Evolutionary conservation across 371 early-diverging fungal species (phyloP).

Genomic region (Apophysomyces variabilis): DNA sequence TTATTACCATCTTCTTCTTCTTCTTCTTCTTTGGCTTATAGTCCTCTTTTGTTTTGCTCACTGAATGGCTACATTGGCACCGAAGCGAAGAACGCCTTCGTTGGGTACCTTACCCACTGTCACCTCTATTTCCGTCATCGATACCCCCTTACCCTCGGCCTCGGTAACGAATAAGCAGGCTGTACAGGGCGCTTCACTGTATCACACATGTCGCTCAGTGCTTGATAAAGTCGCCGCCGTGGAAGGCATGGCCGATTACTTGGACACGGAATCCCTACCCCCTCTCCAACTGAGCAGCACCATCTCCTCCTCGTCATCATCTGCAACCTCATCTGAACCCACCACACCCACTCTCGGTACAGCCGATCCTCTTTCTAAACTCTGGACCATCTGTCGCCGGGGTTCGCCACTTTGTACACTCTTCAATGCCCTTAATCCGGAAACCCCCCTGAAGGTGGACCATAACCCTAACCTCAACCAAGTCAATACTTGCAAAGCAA

Average conservation of each 20-base stretch:
- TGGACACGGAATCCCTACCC: conserved; percentile 36
- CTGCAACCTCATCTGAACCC: conserved; percentile 32
- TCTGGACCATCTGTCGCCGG: conserved; percentile 88
- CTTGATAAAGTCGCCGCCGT: conserved; percentile 63
- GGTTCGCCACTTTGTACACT: conserved; percentile 85
- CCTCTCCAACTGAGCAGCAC: conserved; percentile 13
- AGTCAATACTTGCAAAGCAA: conserved; percentile 80
- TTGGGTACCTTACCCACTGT: conserved; percentile 29
- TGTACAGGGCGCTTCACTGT: conserved; percentile 54
- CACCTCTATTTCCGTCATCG: conserved; percentile 26
- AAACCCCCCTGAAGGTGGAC: conserved; percentile 56
- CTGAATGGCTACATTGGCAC: conserved; percentile 29
- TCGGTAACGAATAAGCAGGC: conserved; percentile 44
- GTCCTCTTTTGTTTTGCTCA: neutral
- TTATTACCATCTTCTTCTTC: too few relatives aligned
- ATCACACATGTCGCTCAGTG: conserved; percentile 66
- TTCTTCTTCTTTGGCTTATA: too few relatives aligned
- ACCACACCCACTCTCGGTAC: conserved; percentile 32
- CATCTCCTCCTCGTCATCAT: conserved; percentile 22
- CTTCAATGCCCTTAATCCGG: conserved; percentile 75
- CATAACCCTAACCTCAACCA: conserved; percentile 59
- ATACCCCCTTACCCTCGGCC: conserved; percentile 33
- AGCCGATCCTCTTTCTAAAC: conserved; percentile 80
- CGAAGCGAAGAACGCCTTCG: conserved; percentile 40
- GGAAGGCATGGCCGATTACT: conserved; percentile 62